Evolutionary conservation across 495 filamentous ascomycete species (phyloP).

Genomic region (Annulohypoxylon moriforme): DNA sequence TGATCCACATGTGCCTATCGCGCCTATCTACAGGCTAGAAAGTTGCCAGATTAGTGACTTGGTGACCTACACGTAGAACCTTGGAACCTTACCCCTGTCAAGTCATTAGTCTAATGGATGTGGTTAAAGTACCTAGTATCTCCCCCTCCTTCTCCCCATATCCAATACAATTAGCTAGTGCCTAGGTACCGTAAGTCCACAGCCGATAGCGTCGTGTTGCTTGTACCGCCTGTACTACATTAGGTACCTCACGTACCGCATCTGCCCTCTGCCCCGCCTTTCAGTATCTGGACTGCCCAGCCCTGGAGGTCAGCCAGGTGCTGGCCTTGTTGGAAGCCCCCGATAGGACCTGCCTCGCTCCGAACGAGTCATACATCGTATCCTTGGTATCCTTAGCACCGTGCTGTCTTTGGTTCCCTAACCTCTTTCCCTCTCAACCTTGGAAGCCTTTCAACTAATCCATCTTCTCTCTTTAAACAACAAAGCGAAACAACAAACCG

Average conservation of each 20-base stretch:
- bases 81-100: constrained; percentile 24
- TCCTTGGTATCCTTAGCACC: constrained; percentile 21
- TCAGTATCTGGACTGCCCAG: constrained; percentile 20
- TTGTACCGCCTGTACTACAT: constrained; percentile 4
- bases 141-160: constrained; percentile 11
- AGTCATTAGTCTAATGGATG: constrained; percentile 12
- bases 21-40: constrained; percentile 33
- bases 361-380: constrained; percentile 40
- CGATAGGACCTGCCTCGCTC: constrained; percentile 34
- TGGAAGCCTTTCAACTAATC: neutral
- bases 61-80: constrained; percentile 34
- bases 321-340: constrained; percentile 7
- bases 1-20: constrained; percentile 43
- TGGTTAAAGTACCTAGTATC: constrained; percentile 6
- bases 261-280: constrained; percentile 37
- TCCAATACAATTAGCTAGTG: neutral
- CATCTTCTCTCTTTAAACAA: constrained; percentile 26
- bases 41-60: constrained; percentile 16
- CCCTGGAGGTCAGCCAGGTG: too few species aligned
- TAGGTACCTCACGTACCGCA: constrained; percentile 16
- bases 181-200: neutral
- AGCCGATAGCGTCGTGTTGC: neutral
- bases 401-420: constrained; percentile 35
- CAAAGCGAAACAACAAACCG: constrained; percentile 17
- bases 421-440: constrained; percentile 21